Base-by-base conservation (phyloP, 2,329 filamentous ascomycete species). In the Elsinoe fawcettii region DNA sequence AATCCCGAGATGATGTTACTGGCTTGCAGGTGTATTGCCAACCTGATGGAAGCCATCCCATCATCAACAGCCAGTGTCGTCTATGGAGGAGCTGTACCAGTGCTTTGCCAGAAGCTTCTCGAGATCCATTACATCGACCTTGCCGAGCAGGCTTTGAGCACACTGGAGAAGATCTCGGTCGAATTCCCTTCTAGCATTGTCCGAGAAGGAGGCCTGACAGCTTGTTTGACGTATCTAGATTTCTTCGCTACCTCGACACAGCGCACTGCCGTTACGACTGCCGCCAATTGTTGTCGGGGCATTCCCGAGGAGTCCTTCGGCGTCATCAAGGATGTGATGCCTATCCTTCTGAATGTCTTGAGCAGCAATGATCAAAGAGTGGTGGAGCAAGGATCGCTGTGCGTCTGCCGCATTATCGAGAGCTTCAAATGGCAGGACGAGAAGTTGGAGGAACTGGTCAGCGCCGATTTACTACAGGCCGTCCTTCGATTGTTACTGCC, bases 211-310 rank as follows among this genome's bases (percentile, higher is more conserved):
- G 93, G 93, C 9, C 77, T 99, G 61, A 95, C 89, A 1, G 93
- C 93, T n/a, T 99, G 93, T 67, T 75, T 99, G 62, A 95, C 89
- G 0, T 97, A 93, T 69, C 81, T 99, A 58, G 93, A 99, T 69
- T 99, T 99, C 73, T 99, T 99, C 67, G 87, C 92, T 14, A 99
- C 93, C 0, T 93, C 92, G 71, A 97, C 93, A 1, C 93, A 99
- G 72, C 84, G 93, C 63, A 96, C 92, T 12, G 93, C 93, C 5
- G 93, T 99, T 6, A 97, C 91, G 2, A 99, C 92, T 11, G 93
- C 95, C 8, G 95, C 93, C 57, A 99, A 99, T 68, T 99, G 93
- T 75, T 99, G 95, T 71, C 88, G 93, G 61, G 96, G 96, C 68
- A 93, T 99, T 16, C 89, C 91, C 1, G 87, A 92, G 65, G 93